These are phyloP conservation scores for Crataegus laevigata DNA, from an alignment of 306 rosid genomes.

Conservation along the genomic window DNA sequence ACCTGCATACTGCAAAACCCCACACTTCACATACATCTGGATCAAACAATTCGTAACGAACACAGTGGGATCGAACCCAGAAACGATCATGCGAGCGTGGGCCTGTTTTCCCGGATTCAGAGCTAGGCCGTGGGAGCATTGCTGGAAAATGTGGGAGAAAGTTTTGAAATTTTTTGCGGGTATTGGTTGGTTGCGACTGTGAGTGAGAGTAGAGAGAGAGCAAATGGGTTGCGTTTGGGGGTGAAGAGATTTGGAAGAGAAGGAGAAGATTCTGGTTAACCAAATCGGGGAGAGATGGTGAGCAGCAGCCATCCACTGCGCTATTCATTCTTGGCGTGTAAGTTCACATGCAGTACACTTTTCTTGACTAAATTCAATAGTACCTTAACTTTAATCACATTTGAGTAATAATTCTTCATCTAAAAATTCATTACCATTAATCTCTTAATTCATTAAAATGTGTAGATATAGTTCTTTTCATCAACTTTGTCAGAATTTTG, in stretches of 20 bases:
- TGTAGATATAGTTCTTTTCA: too few relatives aligned
- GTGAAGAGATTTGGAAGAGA: slow-evolving; percentile 17
- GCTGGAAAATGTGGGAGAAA: background rate
- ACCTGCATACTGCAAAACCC: slow-evolving; percentile 31
- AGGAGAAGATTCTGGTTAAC: slow-evolving; percentile 7
- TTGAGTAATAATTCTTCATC: too few relatives aligned
- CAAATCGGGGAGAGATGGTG: slow-evolving; percentile 16
- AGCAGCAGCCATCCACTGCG: slow-evolving; percentile 4
- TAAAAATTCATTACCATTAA: too few relatives aligned
- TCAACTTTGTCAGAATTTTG: too few relatives aligned
- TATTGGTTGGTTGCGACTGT: background rate
- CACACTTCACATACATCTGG: slow-evolving; percentile 45
- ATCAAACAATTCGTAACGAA: slow-evolving; percentile 65
- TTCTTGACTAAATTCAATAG: too few relatives aligned
- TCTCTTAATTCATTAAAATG: too few relatives aligned
- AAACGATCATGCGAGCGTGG: slow-evolving; percentile 51
- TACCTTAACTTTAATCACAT: too few relatives aligned
- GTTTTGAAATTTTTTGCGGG: slow-evolving; percentile 28
- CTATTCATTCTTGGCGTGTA: background rate
- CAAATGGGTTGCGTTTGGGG: background rate
- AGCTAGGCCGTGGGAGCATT: background rate
- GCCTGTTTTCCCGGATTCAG: slow-evolving; percentile 51
- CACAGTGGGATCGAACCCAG: slow-evolving; percentile 60
- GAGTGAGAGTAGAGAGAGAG: background rate
- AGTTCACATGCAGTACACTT: background rate